Evolutionary conservation across 306 rosid genomes (phyloP).

Genomic region (Lathyrus sativus): DNA sequence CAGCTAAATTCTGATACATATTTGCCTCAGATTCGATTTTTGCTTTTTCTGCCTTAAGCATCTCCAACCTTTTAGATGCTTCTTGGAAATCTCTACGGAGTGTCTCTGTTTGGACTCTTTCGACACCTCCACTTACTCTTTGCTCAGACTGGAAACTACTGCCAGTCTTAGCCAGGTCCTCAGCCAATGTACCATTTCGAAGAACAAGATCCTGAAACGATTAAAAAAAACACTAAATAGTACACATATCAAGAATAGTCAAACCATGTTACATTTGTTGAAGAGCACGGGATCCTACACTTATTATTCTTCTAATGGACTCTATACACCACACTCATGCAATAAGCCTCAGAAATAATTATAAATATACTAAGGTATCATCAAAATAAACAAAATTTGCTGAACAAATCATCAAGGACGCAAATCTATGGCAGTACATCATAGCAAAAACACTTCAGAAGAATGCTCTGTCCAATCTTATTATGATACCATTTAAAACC

Average conservation of each 20-base stretch:
- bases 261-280: slow-evolving; percentile 21
- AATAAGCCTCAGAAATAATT: slow-evolving; percentile 5
- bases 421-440: slow-evolving; percentile 11
- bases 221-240: slow-evolving; percentile 29
- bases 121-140: slow-evolving; percentile 62
- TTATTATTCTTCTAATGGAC: slow-evolving; percentile 22
- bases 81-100: slow-evolving; percentile 82
- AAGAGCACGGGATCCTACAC: slow-evolving; percentile 7
- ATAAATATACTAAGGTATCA: background rate
- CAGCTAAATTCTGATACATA: slow-evolving; percentile 67
- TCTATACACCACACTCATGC: slow-evolving; percentile 3
- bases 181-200: slow-evolving; percentile 84
- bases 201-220: slow-evolving; percentile 69
- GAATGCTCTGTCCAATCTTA: slow-evolving; percentile 6
- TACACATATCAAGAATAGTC: slow-evolving; percentile 17
- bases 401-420: slow-evolving; percentile 3
- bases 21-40: slow-evolving; percentile 71
- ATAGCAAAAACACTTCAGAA: background rate
- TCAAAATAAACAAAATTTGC: slow-evolving; percentile 9
- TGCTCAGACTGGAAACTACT: slow-evolving; percentile 54
- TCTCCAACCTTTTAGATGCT: slow-evolving; percentile 70
- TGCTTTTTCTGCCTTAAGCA: slow-evolving; percentile 72
- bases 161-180: slow-evolving; percentile 69
- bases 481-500: slow-evolving; percentile 12
- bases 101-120: slow-evolving; percentile 69